Conservation (phyloP, 2,329 filamentous ascomycete species). For the Alternaria triticina region DNA sequence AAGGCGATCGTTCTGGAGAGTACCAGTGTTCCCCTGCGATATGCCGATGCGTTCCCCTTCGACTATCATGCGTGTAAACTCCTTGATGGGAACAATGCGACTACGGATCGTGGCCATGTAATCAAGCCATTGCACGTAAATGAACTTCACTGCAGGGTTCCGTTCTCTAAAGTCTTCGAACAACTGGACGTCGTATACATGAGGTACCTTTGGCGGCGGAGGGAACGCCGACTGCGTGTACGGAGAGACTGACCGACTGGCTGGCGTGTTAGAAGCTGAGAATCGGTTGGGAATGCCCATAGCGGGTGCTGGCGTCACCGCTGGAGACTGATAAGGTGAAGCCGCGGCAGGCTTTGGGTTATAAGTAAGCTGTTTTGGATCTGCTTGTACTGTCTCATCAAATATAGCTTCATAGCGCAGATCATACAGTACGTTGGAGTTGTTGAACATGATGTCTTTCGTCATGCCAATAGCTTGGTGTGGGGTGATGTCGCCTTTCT, state of each 20-base stretch:
- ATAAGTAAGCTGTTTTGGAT: conserved; percentile 33
- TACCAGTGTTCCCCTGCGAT: conserved; percentile 67
- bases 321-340: conserved; percentile 17
- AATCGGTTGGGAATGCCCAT: conserved; percentile 7
- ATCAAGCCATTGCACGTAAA: conserved; percentile 80
- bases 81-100: conserved; percentile 69
- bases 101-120: conserved; percentile 73
- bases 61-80: conserved; percentile 48
- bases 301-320: conserved; percentile 15
- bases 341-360: conserved; percentile 26
- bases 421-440: conserved; percentile 76
- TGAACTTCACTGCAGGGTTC: conserved; percentile 64
- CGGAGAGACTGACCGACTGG: conserved; percentile 17
- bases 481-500: conserved; percentile 66
- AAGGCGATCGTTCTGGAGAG: conserved; percentile 70
- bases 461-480: conserved; percentile 68
- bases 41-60: conserved; percentile 60
- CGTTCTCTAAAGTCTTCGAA: conserved; percentile 58
- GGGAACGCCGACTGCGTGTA: conserved; percentile 32
- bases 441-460: conserved; percentile 75
- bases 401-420: conserved; percentile 57
- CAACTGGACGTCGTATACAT: conserved; percentile 47
- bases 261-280: conserved; percentile 3
- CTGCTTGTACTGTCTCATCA: conserved; percentile 29
- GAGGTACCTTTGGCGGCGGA: conserved; percentile 35